Evolutionary conservation across 2,329 filamentous ascomycete species (phyloP).

Genomic region (Reticulascus tulasneorum): DNA sequence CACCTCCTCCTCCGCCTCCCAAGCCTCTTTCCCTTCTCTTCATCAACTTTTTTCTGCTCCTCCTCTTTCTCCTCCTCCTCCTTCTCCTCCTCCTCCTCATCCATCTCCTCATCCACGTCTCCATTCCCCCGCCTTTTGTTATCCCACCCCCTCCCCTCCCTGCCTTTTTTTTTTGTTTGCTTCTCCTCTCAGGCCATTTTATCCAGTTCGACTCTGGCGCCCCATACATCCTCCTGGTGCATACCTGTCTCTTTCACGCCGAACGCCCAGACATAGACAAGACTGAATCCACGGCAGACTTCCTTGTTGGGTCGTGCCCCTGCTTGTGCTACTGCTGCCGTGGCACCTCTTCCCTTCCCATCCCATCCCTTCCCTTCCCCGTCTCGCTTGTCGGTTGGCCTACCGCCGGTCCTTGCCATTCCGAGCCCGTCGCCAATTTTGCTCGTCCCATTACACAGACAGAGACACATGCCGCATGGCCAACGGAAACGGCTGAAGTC

Average conservation of each 20-base stretch:
- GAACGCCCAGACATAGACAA: constrained; percentile 10
- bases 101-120: constrained; percentile 13
- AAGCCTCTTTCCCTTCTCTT: constrained; percentile 9
- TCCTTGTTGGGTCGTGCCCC: constrained; percentile 9
- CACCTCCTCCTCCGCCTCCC: constrained; percentile 14
- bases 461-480: too few species aligned
- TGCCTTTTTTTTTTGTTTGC: not conserved
- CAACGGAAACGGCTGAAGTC: too few species aligned
- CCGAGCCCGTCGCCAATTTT: too few species aligned
- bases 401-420: too few species aligned
- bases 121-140: constrained; percentile 17
- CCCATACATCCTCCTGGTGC: constrained; percentile 8
- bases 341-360: constrained; percentile 6
- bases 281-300: constrained; percentile 6
- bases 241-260: constrained; percentile 12
- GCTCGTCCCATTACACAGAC: too few species aligned
- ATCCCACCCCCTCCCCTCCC: constrained; percentile 20
- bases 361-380: constrained; percentile 3
- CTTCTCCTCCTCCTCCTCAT: constrained; percentile 9
- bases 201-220: constrained; percentile 12
- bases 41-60: constrained; percentile 12
- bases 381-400: too few species aligned
- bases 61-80: constrained; percentile 14
- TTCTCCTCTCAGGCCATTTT: constrained; percentile 17
- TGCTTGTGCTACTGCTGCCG: constrained; percentile 6